A percentile compares a stretch with the other conserved stretches of the same genome.
Evolutionary conservation across 257 asterid species (phyloP).

Genomic region (Nicotiana otophora): DNA sequence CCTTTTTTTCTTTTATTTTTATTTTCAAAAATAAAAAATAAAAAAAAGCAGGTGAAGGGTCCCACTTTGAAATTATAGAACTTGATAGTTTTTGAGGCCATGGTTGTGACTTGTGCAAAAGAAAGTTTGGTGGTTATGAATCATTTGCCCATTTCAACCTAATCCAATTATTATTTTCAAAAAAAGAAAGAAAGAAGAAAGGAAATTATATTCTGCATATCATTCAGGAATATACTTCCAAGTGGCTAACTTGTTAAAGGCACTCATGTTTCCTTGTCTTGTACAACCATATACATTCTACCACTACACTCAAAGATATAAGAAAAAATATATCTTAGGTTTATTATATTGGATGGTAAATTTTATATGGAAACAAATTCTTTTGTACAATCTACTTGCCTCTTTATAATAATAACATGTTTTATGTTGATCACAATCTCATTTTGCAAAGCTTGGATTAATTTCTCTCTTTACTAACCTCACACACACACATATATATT

Average conservation of each 20-base stretch:
- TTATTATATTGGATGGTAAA: background rate
- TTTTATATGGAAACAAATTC: background rate
- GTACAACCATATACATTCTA: background rate
- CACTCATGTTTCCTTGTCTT: background rate
- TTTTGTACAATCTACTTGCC: background rate
- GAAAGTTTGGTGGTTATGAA: conserved; percentile 20
- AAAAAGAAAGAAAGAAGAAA: background rate
- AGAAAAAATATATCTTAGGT: no score
- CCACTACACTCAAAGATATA: background rate
- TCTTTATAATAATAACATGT: background rate
- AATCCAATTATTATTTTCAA: conserved; percentile 10
- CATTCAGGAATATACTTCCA: conserved; percentile 25
- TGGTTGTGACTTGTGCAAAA: conserved; percentile 4
- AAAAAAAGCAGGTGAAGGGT: conserved; percentile 12
- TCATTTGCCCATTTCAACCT: conserved; percentile 21
- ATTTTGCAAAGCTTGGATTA: background rate
- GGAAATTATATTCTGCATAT: conserved; percentile 1
- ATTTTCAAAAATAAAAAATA: background rate
- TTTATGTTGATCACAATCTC: background rate
- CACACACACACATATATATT: background rate
- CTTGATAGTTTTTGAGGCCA: conserved; percentile 9
- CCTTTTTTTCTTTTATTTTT: background rate
- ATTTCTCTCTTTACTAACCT: background rate
- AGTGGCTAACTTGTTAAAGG: conserved; percentile 18
- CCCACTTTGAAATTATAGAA: conserved; percentile 17